Base-by-base conservation (phyloP, 345 rosid species). In the Hibiscus tridactylites region DNA sequence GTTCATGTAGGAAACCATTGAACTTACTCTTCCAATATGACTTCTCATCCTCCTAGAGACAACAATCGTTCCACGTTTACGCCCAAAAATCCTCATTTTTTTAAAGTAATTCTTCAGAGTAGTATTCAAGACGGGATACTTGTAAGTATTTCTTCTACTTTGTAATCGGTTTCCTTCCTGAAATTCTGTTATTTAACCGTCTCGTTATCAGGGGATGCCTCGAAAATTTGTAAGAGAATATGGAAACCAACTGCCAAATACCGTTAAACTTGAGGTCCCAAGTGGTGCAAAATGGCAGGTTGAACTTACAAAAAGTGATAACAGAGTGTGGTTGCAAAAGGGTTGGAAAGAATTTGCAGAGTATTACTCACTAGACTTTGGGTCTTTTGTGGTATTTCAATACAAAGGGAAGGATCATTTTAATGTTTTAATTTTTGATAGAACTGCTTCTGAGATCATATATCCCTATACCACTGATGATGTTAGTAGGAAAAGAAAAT, bases 301-400 rank as follows among this genome's bases (percentile, higher is more conserved):
- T 3, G 73, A 79, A 61, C 58, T 79, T 65, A 2, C 19, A 4
- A 63, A 71, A 59, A 3, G 56, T 54, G 64, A 57, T 19, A 73
- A 52, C 35, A 72, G 56, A 10, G 26, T 65, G 28, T 61, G 65
- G 77, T 49, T 79, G 24, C 64, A 64, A 28, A 28, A 79, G 5
- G 85, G 85, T 9, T 79, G 83, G 87, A 49, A 50, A 56, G 77
- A 81, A 31, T 81, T 79, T 50, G 71, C 75, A 6, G 24, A 78
- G 6, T 62, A 42, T 62, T 73, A 79, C 56, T 77, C 78, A 2
- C 8, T 79, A 3, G 2, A 73, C 1, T 6, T 29, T 13, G 73
- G 79, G 1, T 33, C 75, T 24, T 46, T 81, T 0, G 4, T 79
- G 8, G 77, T 79, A 56, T 84, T 84, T 26, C 16, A 71, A 65